Conservation (phyloP, 768 basidiomycete species). For the Russula vinacea region DNA sequence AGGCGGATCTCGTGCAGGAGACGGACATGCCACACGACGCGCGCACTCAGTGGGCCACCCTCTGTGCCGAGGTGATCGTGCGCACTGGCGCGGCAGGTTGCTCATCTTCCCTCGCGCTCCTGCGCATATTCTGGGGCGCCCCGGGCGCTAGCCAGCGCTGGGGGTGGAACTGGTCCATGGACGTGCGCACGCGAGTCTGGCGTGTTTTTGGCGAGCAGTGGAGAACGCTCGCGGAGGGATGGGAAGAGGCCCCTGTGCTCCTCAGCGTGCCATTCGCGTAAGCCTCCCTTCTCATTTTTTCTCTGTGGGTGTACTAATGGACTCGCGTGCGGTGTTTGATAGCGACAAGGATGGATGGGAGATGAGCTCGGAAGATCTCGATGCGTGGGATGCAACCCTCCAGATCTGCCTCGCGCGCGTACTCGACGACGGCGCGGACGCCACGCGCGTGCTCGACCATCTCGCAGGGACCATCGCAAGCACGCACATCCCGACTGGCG, state of each 20-base stretch:
- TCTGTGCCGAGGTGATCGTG: conserved; percentile 55
- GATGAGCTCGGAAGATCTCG: conserved; percentile 51
- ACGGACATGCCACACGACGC: conserved; percentile 46
- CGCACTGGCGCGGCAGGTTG: conserved; percentile 48
- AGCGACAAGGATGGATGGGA: conserved; percentile 45
- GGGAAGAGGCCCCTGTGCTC: conserved; percentile 54
- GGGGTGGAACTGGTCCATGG: conserved; percentile 40
- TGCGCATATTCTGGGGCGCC: conserved; percentile 39
- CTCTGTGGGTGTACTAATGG: background rate
- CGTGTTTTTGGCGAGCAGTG: conserved; percentile 53
- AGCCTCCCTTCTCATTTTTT: conserved; percentile 30
- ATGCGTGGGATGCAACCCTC: conserved; percentile 59
- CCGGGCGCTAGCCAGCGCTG: conserved; percentile 30
- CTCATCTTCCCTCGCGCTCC: conserved; percentile 36
- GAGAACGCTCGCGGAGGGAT: conserved; percentile 44
- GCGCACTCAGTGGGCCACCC: conserved; percentile 53
- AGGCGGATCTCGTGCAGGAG: conserved; percentile 45
- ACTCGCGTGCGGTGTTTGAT: conserved; percentile 10
- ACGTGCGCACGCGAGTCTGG: conserved; percentile 56
- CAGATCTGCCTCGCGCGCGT: conserved; percentile 51
- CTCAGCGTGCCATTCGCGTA: conserved; percentile 63
- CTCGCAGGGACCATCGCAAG: conserved; percentile 49
- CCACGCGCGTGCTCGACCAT: conserved; percentile 51
- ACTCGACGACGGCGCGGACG: conserved; percentile 58
- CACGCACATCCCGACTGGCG: conserved; percentile 40